Conservation (phyloP, 352 stramenopile genomes). For the Globisporangium abappressorium region DNA sequence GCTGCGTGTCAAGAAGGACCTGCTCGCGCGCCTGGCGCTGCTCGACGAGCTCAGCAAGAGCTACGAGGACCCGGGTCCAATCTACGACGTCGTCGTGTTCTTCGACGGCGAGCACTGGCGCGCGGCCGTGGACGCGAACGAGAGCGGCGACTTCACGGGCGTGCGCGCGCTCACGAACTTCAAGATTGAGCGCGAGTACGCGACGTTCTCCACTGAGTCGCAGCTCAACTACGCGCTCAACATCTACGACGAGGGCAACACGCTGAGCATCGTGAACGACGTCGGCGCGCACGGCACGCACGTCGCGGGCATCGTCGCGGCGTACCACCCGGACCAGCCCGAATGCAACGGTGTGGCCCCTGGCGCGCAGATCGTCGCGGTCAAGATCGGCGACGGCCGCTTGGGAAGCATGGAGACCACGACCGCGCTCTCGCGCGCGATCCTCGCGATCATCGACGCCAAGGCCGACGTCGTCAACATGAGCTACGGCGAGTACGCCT, state of each 20-base stretch:
- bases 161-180: slow-evolving; percentile 72
- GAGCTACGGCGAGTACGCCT: slow-evolving; percentile 94
- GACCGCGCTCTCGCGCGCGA: slow-evolving; percentile 82
- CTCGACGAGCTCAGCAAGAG: slow-evolving; percentile 70
- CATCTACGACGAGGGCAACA: slow-evolving; percentile 92
- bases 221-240: slow-evolving; percentile 95
- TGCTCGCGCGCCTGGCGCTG: slow-evolving; percentile 68
- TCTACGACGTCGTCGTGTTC: slow-evolving; percentile 93
- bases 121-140: slow-evolving; percentile 83
- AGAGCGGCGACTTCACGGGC: slow-evolving; percentile 81
- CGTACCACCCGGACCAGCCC: slow-evolving; percentile 82
- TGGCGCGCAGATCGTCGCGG: slow-evolving; percentile 90
- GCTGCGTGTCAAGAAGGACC: slow-evolving; percentile 71
- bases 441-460: slow-evolving; percentile 86
- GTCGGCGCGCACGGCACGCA: slow-evolving; percentile 94
- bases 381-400: slow-evolving; percentile 95
- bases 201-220: slow-evolving; percentile 86
- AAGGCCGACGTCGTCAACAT: slow-evolving; percentile 96
- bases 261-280: slow-evolving; percentile 92
- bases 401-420: slow-evolving; percentile 95
- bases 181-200: slow-evolving; percentile 75
- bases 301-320: slow-evolving; percentile 93
- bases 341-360: slow-evolving; percentile 92
- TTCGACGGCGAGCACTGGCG: slow-evolving; percentile 76
- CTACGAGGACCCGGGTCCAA: slow-evolving; percentile 90